Conservation (phyloP, 192 early-diverging fungal species). For the Spizellomyces sp. region DNA sequence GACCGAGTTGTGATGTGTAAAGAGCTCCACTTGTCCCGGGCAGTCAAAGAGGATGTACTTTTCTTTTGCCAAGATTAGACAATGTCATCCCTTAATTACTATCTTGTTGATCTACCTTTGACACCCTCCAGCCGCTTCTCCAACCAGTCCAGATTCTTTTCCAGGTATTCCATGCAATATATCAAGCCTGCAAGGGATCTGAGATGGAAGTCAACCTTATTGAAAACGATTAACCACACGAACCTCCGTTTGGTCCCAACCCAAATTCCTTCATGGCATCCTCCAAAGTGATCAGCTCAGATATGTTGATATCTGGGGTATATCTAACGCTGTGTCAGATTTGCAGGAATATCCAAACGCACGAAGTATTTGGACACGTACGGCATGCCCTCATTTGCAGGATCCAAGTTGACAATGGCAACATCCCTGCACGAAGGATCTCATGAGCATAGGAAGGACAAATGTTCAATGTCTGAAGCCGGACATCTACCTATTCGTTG, state of each 20-base stretch:
- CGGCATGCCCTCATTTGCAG: constrained; percentile 62
- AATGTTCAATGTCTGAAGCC: background rate
- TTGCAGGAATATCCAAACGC: too few species aligned
- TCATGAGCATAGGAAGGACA: too few species aligned
- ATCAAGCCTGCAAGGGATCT: constrained; percentile 34
- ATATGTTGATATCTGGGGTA: constrained; percentile 49
- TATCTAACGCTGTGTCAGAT: constrained; percentile 27
- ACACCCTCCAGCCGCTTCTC: constrained; percentile 35
- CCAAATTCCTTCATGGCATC: constrained; percentile 54
- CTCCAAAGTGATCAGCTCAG: constrained; percentile 55
- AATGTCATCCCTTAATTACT: constrained; percentile 6
- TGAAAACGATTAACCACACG: background rate
- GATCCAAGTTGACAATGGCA: constrained; percentile 62
- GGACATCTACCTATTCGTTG: constrained; percentile 38
- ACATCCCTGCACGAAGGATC: constrained; percentile 11
- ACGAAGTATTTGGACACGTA: constrained; percentile 10
- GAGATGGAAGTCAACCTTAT: background rate
- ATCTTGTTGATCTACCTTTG: constrained; percentile 40
- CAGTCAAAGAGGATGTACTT: constrained; percentile 62
- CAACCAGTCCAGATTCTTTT: constrained; percentile 65
- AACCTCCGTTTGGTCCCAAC: constrained; percentile 60
- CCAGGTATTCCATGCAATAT: constrained; percentile 67
- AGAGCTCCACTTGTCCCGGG: constrained; percentile 66
- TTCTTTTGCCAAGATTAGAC: constrained; percentile 27
- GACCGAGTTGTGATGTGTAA: constrained; percentile 72